Conservation (phyloP, 1,139 yeast genomes). For the Pichia sorboxylosa region DNA sequence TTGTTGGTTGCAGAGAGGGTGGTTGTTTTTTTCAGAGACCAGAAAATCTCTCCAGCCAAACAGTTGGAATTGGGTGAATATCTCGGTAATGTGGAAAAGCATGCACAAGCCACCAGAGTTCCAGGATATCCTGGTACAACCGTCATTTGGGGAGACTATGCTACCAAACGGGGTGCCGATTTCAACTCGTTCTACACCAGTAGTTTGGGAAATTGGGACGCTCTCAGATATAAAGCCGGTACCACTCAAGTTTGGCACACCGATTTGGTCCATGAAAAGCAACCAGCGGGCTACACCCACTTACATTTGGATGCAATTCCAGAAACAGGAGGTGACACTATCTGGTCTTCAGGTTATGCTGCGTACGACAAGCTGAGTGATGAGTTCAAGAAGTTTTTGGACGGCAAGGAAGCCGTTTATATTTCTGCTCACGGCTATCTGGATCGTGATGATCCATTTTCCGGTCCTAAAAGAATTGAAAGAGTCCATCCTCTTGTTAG, state of each 20-base stretch:
- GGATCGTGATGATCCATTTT: conserved; percentile 48
- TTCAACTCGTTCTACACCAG: conserved; percentile 27
- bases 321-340: conserved; percentile 54
- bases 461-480: too few relatives aligned
- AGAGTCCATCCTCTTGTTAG: conserved; percentile 59
- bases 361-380: conserved; percentile 61
- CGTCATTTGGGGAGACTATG: conserved; percentile 58
- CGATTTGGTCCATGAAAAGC: conserved; percentile 59
- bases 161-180: conserved; percentile 41
- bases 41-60: conserved; percentile 56
- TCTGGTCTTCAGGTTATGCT: conserved; percentile 52
- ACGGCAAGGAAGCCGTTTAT: conserved; percentile 52
- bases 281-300: conserved; percentile 58
- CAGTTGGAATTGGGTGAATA: too few relatives aligned
- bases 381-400: conserved; percentile 41
- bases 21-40: conserved; percentile 55
- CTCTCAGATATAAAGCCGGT: too few relatives aligned
- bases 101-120: conserved; percentile 31
- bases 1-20: conserved; percentile 30
- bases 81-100: too few relatives aligned
- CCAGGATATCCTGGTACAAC: conserved; percentile 33
- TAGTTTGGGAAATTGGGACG: too few relatives aligned
- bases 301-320: conserved; percentile 34
- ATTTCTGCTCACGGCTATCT: conserved; percentile 44
- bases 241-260: conserved; percentile 63